phyloP scores from a whole-genome alignment of 1,284 basidiomycete genomes.

The Prillingera fragicola region DNA sequence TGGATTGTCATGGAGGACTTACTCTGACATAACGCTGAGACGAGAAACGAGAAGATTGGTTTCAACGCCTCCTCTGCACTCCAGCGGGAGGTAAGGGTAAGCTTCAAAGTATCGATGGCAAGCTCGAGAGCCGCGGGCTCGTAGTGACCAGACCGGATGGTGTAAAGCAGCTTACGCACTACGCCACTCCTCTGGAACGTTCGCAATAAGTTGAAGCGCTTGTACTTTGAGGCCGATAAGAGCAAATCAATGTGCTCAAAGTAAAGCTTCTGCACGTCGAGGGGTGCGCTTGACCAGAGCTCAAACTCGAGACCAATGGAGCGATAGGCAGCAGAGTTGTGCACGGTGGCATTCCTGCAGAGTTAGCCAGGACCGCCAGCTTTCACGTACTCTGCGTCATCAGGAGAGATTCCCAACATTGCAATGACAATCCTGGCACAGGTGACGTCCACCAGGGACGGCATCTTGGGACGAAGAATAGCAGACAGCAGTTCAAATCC shows the following conservation, averaged over 20 bases:
- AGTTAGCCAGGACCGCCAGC: conserved; percentile 2
- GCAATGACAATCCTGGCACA: conserved; percentile 72
- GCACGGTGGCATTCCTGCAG: conserved; percentile 68
- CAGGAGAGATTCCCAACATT: conserved; percentile 76
- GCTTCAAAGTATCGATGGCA: conserved; percentile 50
- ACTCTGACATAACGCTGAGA: conserved; percentile 74
- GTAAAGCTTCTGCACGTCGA: conserved; percentile 67
- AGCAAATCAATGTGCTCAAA: conserved; percentile 71
- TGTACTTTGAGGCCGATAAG: conserved; percentile 64
- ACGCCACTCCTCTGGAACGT: conserved; percentile 63
- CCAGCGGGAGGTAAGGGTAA: conserved; percentile 37
- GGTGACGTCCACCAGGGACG: conserved; percentile 66
- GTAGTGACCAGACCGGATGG: conserved; percentile 71
- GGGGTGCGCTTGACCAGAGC: conserved; percentile 70
- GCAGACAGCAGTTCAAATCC: conserved; percentile 81
- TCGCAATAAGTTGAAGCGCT: conserved; percentile 64
- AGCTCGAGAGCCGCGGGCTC: conserved; percentile 54
- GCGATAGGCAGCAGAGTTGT: conserved; percentile 75
- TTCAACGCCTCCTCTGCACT: conserved; percentile 58
- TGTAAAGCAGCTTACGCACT: conserved; percentile 71
- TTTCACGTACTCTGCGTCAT: conserved; percentile 63
- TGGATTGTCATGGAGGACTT: conserved; percentile 20
- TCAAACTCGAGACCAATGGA: conserved; percentile 82
- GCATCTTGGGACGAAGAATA: conserved; percentile 64
- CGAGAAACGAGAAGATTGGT: conserved; percentile 75